phyloP scores from a whole-genome alignment of 75 land plant genomes.

The Isoetes taiwanensis region DNA sequence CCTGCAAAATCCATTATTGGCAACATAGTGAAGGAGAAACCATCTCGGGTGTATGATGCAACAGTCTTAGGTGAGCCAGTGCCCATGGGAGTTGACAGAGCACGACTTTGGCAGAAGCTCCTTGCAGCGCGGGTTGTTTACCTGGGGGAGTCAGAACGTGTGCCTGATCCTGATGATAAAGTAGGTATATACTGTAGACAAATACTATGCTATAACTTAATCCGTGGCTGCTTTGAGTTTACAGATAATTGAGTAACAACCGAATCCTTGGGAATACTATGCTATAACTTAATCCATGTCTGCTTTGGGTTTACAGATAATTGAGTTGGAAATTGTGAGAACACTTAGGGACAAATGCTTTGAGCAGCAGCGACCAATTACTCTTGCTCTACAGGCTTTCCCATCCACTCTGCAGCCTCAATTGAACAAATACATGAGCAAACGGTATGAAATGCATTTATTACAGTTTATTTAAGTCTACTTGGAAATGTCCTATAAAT shows the following conservation, averaged over 20 bases:
- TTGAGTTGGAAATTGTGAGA: slow-evolving; percentile 71
- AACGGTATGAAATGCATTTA: slow-evolving; percentile 29
- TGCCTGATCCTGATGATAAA: slow-evolving; percentile 62
- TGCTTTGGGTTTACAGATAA: slow-evolving; percentile 18
- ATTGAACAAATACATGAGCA: slow-evolving; percentile 54
- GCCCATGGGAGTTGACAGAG: slow-evolving; percentile 60
- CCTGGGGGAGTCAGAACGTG: slow-evolving; percentile 77
- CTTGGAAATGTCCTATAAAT: no score
- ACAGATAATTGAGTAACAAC: slow-evolving; percentile 34
- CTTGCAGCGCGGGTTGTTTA: slow-evolving; percentile 58
- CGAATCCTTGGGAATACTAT: not conserved
- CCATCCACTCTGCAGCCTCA: slow-evolving; percentile 53
- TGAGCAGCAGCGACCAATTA: slow-evolving; percentile 43
- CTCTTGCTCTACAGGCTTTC: slow-evolving; percentile 68
- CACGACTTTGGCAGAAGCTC: slow-evolving; percentile 69
- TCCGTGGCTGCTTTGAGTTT: not conserved
- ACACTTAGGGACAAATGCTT: slow-evolving; percentile 41
- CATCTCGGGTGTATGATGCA: slow-evolving; percentile 76
- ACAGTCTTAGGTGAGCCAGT: slow-evolving; percentile 72
- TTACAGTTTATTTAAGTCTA: not conserved
- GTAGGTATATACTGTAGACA: no score
- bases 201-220: not conserved
- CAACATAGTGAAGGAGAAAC: slow-evolving; percentile 17
- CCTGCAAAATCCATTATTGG: no score
- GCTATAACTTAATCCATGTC: not conserved